A percentile compares a stretch with the other conserved stretches of the same genome.
Evolutionary conservation across 1,139 yeast genomes (phyloP).

Genomic region (Hyphopichia pseudoburtonii): DNA sequence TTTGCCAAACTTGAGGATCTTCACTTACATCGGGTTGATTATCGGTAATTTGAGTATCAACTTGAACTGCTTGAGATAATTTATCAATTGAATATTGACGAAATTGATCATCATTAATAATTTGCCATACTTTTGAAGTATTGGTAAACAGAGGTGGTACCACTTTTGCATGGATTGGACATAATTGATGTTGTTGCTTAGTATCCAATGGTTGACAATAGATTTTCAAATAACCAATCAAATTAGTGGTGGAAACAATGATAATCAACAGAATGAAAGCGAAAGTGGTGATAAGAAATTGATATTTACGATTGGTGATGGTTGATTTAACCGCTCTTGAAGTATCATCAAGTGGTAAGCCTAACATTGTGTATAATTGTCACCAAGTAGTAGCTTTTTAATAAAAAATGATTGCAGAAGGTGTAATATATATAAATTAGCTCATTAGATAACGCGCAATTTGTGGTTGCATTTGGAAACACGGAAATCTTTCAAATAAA

Average conservation of each 20-base stretch:
- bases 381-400: no score
- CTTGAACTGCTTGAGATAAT: slow-evolving; percentile 42
- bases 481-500: no score
- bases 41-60: slow-evolving; percentile 47
- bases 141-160: slow-evolving; percentile 34
- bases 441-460: no score
- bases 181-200: slow-evolving; percentile 17
- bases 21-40: slow-evolving; percentile 41
- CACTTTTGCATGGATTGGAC: slow-evolving; percentile 31
- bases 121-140: slow-evolving; percentile 34
- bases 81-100: slow-evolving; percentile 34
- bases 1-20: slow-evolving; percentile 37
- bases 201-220: slow-evolving; percentile 19
- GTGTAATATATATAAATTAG: no score
- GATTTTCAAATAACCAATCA: slow-evolving; percentile 21
- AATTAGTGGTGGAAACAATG: slow-evolving; percentile 22
- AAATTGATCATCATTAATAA: slow-evolving; percentile 33
- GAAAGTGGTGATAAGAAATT: slow-evolving; percentile 7
- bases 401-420: no score
- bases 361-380: slow-evolving; percentile 12
- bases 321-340: neutral
- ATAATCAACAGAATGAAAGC: slow-evolving; percentile 13
- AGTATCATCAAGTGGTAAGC: slow-evolving; percentile 14
- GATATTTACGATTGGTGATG: slow-evolving; percentile 1
- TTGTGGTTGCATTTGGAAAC: no score